Base-by-base conservation (phyloP, 371 early-diverging fungal species). In the Mortierella sp. region DNA sequence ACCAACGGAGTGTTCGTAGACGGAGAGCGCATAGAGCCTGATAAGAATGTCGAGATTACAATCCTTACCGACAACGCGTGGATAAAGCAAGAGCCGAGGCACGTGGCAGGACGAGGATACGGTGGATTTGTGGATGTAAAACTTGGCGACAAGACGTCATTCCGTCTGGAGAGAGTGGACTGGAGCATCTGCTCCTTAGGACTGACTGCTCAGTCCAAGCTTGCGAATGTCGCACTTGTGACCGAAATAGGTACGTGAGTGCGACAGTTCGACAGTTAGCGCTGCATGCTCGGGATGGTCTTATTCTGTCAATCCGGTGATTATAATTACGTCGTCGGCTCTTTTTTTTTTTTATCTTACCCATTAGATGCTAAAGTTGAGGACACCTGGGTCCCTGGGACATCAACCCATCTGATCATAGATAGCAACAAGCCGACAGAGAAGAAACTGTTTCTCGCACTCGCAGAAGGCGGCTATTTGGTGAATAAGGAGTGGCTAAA, bases 21-120 rank as follows among this genome's bases (percentile, higher is more conserved):
- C 7, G 30, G 53, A 6, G 32, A 37, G 8, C 55, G 56, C 9
- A 67, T 73, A 21, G 64, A 63, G 9, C 30, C 53, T 14, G 59
- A 44, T 15, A 56, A 46, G 30, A 64, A 73, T 24, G 24, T 68
- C 19, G 64, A 68, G 49, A 31, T 73, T 24, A 21, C 26, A 7
- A 63, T 73, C 26, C 19, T 49, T 6, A 52, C 52, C 2, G 28
- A 32, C 9, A 48, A 73, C 3, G 28, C 37, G 3, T 68, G 64
- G 63, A 48, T 19, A 9, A 32, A 15, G 7, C 50, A 56, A 6
- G 60, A 68, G 2, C 62, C 44, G 6, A 43, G 47, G 12, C 68
- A 73, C 34, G 51, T 73, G 2, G 75, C 75, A 24, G 75, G 75
- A 54, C 53, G 53, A 47, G 75, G 75, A 12, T 73, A 68, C 21